phyloP scores from a whole-genome alignment of 2,329 filamentous ascomycete species.

The Purpureocillium takamizusanense region DNA sequence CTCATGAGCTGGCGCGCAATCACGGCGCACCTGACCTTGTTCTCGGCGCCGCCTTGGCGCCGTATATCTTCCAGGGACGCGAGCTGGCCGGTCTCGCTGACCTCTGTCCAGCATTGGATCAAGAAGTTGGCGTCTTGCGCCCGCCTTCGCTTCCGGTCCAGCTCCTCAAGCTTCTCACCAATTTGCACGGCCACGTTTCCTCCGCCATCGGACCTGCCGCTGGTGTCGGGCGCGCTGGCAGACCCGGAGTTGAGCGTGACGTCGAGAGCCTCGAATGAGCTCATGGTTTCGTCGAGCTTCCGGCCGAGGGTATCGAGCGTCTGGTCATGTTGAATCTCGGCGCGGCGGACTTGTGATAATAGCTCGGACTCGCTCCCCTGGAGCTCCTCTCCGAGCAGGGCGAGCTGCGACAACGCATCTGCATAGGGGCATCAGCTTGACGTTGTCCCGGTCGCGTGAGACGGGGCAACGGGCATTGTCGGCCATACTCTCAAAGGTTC shows the following conservation, averaged over 20 bases:
- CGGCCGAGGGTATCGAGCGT: constrained; percentile 80
- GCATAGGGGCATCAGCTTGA: neutral
- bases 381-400: constrained; percentile 68
- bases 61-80: constrained; percentile 83
- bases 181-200: constrained; percentile 93
- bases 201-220: constrained; percentile 42
- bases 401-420: constrained; percentile 61
- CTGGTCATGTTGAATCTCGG: constrained; percentile 84
- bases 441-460: neutral
- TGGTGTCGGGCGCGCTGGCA: constrained; percentile 20
- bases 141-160: constrained; percentile 82
- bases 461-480: neutral
- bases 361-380: constrained; percentile 87
- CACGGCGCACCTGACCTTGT: constrained; percentile 87
- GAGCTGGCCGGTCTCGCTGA: constrained; percentile 81
- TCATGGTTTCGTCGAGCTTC: constrained; percentile 87
- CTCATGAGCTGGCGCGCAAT: constrained; percentile 89
- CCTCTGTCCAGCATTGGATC: constrained; percentile 94
- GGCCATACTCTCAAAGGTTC: constrained; percentile 72
- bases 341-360: constrained; percentile 78
- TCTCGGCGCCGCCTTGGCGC: constrained; percentile 74
- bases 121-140: constrained; percentile 91
- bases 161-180: constrained; percentile 84
- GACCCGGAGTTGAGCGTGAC: constrained; percentile 62
- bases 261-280: constrained; percentile 85